A percentile compares a stretch with the other conserved stretches of the same genome.
Conservation (phyloP, 1,284 basidiomycete species). For the Veloboletus limbatus region DNA sequence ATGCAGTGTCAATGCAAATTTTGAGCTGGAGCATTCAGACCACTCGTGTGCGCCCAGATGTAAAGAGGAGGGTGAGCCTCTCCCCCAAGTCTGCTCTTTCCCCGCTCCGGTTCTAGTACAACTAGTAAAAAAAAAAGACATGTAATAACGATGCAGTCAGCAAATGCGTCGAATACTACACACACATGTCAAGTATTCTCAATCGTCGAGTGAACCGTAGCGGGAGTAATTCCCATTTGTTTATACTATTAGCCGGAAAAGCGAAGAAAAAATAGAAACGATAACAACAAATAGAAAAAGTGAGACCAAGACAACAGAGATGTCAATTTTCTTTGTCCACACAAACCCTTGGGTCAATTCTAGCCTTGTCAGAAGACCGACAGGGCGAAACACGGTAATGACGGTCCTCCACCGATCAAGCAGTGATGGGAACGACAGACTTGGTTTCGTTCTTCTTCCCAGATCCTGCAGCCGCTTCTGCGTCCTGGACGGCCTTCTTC, state of each 20-base stretch:
- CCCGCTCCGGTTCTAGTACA: conserved; percentile 20
- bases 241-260: conserved; percentile 11
- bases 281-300: conserved; percentile 20
- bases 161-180: conserved; percentile 22
- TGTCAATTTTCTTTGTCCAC: conserved; percentile 23
- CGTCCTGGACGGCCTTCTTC: conserved; percentile 57
- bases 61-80: too few relatives aligned
- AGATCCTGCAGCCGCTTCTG: conserved; percentile 49
- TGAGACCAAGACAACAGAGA: conserved; percentile 18
- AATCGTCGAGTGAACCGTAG: conserved; percentile 7
- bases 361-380: conserved; percentile 5
- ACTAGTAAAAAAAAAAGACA: conserved; percentile 9
- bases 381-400: not conserved
- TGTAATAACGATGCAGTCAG: conserved; percentile 9
- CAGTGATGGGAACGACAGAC: conserved; percentile 50
- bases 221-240: conserved; percentile 10
- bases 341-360: conserved; percentile 10
- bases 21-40: too few relatives aligned
- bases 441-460: conserved; percentile 57
- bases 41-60: too few relatives aligned
- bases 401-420: conserved; percentile 10
- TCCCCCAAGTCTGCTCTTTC: conserved; percentile 11
- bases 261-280: conserved; percentile 11
- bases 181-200: conserved; percentile 20
- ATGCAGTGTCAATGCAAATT: too few relatives aligned